phyloP scores from a whole-genome alignment of 306 rosid species.

The Prosopis cineraria region DNA sequence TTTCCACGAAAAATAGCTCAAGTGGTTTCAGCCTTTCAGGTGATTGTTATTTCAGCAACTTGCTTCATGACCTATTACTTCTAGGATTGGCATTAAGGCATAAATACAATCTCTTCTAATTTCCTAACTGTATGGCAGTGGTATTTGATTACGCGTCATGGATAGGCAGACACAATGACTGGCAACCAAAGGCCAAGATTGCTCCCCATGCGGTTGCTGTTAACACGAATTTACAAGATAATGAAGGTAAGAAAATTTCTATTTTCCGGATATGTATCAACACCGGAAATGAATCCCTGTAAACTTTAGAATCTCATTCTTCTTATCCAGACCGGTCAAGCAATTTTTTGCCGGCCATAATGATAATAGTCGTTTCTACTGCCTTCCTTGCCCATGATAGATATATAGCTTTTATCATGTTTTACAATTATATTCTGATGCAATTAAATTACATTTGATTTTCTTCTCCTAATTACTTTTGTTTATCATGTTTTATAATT shows the following conservation, averaged over 20 bases:
- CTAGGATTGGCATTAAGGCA: constrained; percentile 15
- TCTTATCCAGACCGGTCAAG: constrained; percentile 18
- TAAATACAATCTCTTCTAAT: constrained; percentile 25
- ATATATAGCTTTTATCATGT: too few species aligned
- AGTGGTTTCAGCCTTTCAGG: constrained; percentile 13
- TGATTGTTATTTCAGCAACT: constrained; percentile 11
- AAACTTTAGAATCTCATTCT: constrained; percentile 10
- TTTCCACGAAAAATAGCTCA: constrained; percentile 19
- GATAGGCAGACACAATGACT: constrained; percentile 74
- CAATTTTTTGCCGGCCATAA: constrained; percentile 10
- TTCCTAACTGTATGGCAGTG: constrained; percentile 56
- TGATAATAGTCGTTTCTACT: background rate
- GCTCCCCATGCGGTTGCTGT: constrained; percentile 91
- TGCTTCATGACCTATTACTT: constrained; percentile 17
- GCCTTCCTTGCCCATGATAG: background rate
- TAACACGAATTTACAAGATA: constrained; percentile 89
- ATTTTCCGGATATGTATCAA: constrained; percentile 23
- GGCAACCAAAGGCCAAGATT: constrained; percentile 95
- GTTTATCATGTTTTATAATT: constrained; percentile 10
- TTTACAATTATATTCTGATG: too few species aligned
- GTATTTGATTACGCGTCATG: constrained; percentile 76
- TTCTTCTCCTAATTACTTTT: constrained; percentile 13
- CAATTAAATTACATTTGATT: constrained; percentile 20
- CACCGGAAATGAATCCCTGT: constrained; percentile 26
- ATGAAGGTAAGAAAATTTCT: constrained; percentile 62